Conservation (phyloP, 352 stramenopile species). For the Globisporangium middletonii region DNA sequence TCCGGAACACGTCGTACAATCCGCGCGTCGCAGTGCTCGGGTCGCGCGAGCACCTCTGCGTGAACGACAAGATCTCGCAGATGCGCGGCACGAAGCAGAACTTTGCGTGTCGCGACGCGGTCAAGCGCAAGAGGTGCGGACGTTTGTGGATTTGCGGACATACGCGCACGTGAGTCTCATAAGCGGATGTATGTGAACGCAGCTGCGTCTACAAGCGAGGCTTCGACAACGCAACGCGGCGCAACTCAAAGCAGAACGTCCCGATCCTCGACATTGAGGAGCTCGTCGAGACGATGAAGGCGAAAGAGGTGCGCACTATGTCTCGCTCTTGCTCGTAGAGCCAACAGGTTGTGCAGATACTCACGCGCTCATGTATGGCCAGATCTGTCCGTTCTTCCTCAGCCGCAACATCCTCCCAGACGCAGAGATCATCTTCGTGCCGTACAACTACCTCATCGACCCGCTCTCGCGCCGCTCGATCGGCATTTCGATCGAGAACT, state of each 20-base stretch:
- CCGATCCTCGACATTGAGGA: slow-evolving; percentile 99
- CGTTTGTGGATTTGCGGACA: not conserved
- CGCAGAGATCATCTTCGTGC: slow-evolving; percentile 97
- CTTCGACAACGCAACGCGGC: slow-evolving; percentile 57
- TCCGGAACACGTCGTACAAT: slow-evolving; percentile 94
- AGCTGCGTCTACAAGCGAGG: slow-evolving; percentile 77
- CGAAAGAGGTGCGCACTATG: slow-evolving; percentile 39
- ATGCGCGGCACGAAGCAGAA: slow-evolving; percentile 85
- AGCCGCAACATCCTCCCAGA: slow-evolving; percentile 87
- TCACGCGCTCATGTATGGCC: not conserved
- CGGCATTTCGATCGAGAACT: slow-evolving; percentile 94
- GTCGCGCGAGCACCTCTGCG: slow-evolving; percentile 96
- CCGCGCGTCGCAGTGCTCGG: slow-evolving; percentile 88
- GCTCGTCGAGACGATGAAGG: slow-evolving; percentile 85
- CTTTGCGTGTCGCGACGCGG: slow-evolving; percentile 73
- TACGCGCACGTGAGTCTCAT: not conserved
- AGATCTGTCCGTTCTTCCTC: slow-evolving; percentile 98
- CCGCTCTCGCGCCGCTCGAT: slow-evolving; percentile 84
- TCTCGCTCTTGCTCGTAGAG: not conserved
- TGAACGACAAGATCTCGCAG: slow-evolving; percentile 92
- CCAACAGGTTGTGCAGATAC: not conserved
- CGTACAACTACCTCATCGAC: slow-evolving; percentile 99
- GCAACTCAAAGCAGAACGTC: slow-evolving; percentile 39
- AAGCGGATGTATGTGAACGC: not conserved
- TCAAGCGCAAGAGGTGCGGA: slow-evolving; percentile 85